Evolutionary conservation across 495 filamentous ascomycete species (phyloP).

Genomic region (Cercophora scortea): DNA sequence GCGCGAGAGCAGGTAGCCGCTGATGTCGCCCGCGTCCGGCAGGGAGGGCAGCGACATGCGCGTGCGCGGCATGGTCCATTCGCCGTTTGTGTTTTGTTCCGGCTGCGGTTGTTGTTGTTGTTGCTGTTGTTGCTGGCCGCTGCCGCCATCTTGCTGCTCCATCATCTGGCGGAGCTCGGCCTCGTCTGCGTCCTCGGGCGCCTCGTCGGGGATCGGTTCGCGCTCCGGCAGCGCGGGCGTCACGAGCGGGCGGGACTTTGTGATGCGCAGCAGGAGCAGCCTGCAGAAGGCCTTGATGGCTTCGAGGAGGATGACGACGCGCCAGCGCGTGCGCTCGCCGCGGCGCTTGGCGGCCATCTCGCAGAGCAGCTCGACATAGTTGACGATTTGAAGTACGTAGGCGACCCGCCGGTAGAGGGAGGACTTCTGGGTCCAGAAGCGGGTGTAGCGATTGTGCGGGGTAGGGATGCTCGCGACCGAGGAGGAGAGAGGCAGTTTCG

Average conservation of each 20-base stretch:
- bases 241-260: conserved; percentile 75
- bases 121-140: conserved; percentile 3
- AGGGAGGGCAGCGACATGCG: conserved; percentile 74
- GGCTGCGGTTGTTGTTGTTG: neutral
- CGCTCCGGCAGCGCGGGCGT: conserved; percentile 81
- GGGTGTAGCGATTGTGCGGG: conserved; percentile 83
- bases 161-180: conserved; percentile 12
- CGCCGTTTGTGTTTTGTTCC: conserved; percentile 24
- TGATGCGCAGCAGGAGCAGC: conserved; percentile 73
- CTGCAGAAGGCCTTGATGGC: conserved; percentile 80
- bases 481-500: conserved; percentile 32
- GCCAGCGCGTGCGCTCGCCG: conserved; percentile 78
- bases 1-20: conserved; percentile 78
- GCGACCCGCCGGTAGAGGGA: conserved; percentile 71
- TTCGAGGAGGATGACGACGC: conserved; percentile 82
- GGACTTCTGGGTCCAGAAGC: conserved; percentile 74
- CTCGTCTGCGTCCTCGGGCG: conserved; percentile 34
- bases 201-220: conserved; percentile 56
- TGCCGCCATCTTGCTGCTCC: conserved; percentile 17
- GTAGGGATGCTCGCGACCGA: conserved; percentile 44
- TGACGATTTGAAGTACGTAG: conserved; percentile 74
- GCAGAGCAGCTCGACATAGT: conserved; percentile 86
- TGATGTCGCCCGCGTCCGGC: conserved; percentile 70
- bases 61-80: conserved; percentile 95
- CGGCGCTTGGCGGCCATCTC: conserved; percentile 79